A percentile compares a stretch with the other conserved stretches of the same genome.
Evolutionary conservation across 192 early-diverging fungal species (phyloP).

Genomic region (Globomyces pollinis-pini): DNA sequence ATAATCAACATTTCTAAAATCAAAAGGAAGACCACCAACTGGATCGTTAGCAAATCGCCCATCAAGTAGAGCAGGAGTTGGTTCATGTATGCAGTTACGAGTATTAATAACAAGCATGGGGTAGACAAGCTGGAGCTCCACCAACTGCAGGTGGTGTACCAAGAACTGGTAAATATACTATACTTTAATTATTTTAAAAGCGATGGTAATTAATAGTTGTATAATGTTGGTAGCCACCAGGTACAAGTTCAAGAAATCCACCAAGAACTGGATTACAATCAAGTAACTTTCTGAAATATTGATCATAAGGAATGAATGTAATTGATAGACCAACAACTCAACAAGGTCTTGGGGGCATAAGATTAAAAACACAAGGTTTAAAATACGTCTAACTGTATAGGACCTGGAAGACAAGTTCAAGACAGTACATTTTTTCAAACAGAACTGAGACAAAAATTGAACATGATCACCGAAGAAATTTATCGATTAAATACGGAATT

Average conservation of each 20-base stretch:
- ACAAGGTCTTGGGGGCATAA: conserved; percentile 52
- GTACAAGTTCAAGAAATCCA: conserved; percentile 6
- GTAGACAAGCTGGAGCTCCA: conserved; percentile 4
- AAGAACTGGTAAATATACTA: conserved; percentile 19
- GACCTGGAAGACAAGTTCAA: conserved; percentile 41
- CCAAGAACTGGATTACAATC: conserved; percentile 7
- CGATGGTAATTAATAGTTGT: background rate
- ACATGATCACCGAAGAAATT: conserved; percentile 36
- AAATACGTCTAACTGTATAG: conserved; percentile 10
- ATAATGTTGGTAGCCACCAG: background rate
- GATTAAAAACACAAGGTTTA: background rate
- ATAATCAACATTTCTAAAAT: background rate
- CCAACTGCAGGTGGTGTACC: conserved; percentile 23
- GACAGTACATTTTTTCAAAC: conserved; percentile 47
- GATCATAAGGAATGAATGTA: conserved; percentile 28
- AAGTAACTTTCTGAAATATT: background rate
- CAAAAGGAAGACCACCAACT: conserved; percentile 41
- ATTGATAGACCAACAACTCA: conserved; percentile 53
- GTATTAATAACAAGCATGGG: too few species aligned
- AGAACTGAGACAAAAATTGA: conserved; percentile 45
- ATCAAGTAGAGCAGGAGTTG: conserved; percentile 38
- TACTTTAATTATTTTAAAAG: background rate
- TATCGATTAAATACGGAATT: conserved; percentile 33
- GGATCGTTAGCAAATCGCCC: conserved; percentile 47
- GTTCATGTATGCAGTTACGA: conserved; percentile 18